Conservation (phyloP, 257 asterid species). For the Przewalskia tangutica region DNA sequence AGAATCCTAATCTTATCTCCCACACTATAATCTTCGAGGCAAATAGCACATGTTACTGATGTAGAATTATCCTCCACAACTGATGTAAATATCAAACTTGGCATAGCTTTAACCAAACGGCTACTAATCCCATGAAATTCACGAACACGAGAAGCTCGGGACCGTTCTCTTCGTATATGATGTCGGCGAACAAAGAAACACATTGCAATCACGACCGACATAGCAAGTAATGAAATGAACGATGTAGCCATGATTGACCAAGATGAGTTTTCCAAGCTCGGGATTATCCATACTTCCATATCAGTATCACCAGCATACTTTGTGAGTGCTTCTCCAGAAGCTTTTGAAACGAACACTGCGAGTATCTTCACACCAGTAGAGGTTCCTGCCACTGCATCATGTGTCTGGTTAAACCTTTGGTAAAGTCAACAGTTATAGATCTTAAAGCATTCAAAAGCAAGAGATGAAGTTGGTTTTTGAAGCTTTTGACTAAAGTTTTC, state of each 20-base stretch:
- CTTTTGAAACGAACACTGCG: slow-evolving; percentile 65
- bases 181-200: slow-evolving; percentile 81
- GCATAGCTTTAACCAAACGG: slow-evolving; percentile 82
- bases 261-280: slow-evolving; percentile 54
- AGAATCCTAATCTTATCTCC: slow-evolving; percentile 78
- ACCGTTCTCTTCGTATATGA: slow-evolving; percentile 43
- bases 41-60: slow-evolving; percentile 71
- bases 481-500: neutral
- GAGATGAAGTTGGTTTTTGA: neutral
- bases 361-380: slow-evolving; percentile 49
- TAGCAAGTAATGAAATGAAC: slow-evolving; percentile 58
- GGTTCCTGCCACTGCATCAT: slow-evolving; percentile 64
- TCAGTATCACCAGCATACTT: slow-evolving; percentile 38
- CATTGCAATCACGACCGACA: slow-evolving; percentile 65
- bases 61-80: slow-evolving; percentile 76
- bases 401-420: neutral
- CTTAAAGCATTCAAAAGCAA: neutral
- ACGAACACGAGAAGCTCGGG: slow-evolving; percentile 33
- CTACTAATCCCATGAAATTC: slow-evolving; percentile 75
- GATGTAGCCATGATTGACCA: slow-evolving; percentile 74
- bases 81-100: slow-evolving; percentile 59
- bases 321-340: slow-evolving; percentile 42
- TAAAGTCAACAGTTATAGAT: neutral
- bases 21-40: slow-evolving; percentile 75
- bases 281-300: slow-evolving; percentile 47